These are phyloP conservation scores for Carnegiea gigantea DNA, from an alignment of 179 eudicot genomes.

Conservation along the genomic window DNA sequence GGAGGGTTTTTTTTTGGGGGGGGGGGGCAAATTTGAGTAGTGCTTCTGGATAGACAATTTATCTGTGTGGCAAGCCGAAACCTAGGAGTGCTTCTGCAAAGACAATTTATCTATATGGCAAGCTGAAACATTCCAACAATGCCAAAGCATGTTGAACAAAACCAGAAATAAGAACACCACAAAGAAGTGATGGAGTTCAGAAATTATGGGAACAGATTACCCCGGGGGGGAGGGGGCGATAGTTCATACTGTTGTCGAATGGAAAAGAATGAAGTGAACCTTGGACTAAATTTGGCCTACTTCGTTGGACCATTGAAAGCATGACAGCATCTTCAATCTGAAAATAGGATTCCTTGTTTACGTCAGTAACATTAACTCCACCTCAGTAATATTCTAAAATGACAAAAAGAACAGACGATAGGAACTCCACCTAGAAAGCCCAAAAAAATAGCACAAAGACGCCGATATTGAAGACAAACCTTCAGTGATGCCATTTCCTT, in stretches of 20 bases:
- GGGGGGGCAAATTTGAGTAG: too few species aligned
- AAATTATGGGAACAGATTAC: neutral
- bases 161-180: neutral
- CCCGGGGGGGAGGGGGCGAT: too few species aligned
- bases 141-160: neutral
- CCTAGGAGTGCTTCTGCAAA: too few species aligned
- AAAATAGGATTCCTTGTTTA: constrained; percentile 2
- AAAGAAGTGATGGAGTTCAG: neutral
- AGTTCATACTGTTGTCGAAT: neutral
- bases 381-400: neutral
- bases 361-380: neutral
- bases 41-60: too few species aligned
- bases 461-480: constrained; percentile 35
- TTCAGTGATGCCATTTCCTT: constrained; percentile 90
- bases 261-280: constrained; percentile 27
- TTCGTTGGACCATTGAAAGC: constrained; percentile 65
- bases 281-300: constrained; percentile 67
- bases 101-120: neutral
- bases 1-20: too few species aligned
- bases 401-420: neutral
- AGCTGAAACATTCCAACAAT: neutral
- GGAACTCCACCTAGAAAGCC: neutral
- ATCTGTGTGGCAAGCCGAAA: too few species aligned
- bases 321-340: constrained; percentile 97
- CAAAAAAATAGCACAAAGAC: neutral